Evolutionary conservation across 1,284 basidiomycete species (phyloP).

Genomic region (Melampsora larici-populina): DNA sequence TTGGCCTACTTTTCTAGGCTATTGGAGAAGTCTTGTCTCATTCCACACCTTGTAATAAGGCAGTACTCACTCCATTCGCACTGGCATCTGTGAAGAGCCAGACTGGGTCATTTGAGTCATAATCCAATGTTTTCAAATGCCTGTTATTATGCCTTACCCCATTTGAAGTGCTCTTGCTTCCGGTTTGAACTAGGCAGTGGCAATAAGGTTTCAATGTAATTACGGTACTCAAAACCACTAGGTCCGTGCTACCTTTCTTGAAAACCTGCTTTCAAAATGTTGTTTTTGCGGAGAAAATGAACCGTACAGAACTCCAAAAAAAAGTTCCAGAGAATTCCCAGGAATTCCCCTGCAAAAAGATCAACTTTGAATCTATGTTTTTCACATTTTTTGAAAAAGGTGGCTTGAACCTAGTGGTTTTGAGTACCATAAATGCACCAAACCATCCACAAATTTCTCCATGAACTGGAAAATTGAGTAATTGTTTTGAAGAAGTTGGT

Average conservation of each 20-base stretch:
- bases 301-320: too few species aligned
- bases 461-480: conserved; percentile 56
- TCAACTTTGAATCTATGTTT: too few species aligned
- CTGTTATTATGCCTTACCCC: background rate
- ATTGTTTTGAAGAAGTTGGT: conserved; percentile 50
- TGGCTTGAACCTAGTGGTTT: too few species aligned
- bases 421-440: too few species aligned
- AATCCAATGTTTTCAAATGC: background rate
- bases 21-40: background rate
- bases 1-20: background rate
- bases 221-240: too few species aligned
- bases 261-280: too few species aligned
- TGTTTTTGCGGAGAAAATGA: too few species aligned
- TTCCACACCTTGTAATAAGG: too few species aligned
- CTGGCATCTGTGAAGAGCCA: conserved; percentile 24
- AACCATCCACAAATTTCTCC: conserved; percentile 52
- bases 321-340: too few species aligned
- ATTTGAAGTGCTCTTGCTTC: background rate
- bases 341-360: too few species aligned
- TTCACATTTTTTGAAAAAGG: too few species aligned
- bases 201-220: conserved; percentile 53
- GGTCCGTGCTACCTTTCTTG: too few species aligned
- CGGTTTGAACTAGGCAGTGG: conserved; percentile 52
- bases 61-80: conserved; percentile 11
- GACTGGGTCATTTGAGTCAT: background rate